Evolutionary conservation across 2,329 filamentous ascomycete species (phyloP).

Genomic region (Didymellaceae sp.): DNA sequence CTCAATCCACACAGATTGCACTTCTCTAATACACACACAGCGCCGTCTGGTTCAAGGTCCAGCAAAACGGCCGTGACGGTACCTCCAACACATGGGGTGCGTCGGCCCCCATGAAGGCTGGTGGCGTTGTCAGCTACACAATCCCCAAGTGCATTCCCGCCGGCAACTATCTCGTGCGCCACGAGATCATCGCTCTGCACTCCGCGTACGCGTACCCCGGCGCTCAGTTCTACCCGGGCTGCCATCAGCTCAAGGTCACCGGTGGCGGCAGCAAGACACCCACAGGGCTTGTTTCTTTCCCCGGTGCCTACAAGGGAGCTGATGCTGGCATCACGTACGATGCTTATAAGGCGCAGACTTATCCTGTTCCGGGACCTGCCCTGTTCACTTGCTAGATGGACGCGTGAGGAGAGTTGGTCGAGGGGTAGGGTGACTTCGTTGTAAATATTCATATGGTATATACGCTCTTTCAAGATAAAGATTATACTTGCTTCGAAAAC

Average conservation of each 20-base stretch:
- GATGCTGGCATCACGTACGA: slow-evolving; percentile 63
- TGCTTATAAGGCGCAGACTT: slow-evolving; percentile 52
- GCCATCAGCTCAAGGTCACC: slow-evolving; percentile 63
- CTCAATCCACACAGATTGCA: neutral
- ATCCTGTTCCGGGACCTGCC: slow-evolving; percentile 38
- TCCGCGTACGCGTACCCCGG: slow-evolving; percentile 57
- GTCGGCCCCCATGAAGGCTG: slow-evolving; percentile 54
- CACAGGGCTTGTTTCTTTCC: slow-evolving; percentile 56
- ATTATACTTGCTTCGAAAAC: too few species aligned
- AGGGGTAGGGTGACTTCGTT: slow-evolving; percentile 6
- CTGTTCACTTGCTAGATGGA: slow-evolving; percentile 39
- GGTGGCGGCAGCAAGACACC: slow-evolving; percentile 56
- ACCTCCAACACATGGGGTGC: slow-evolving; percentile 59
- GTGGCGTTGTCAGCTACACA: slow-evolving; percentile 58
- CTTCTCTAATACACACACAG: slow-evolving; percentile 16
- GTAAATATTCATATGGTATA: slow-evolving; percentile 20
- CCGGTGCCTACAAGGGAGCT: slow-evolving; percentile 59
- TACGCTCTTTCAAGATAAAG: too few species aligned
- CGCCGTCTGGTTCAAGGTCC: slow-evolving; percentile 65
- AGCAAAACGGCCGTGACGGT: slow-evolving; percentile 58
- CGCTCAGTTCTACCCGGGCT: slow-evolving; percentile 65
- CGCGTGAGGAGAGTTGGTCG: neutral
- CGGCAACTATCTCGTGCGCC: slow-evolving; percentile 65
- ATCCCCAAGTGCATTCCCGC: slow-evolving; percentile 60
- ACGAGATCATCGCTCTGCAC: slow-evolving; percentile 65